phyloP scores from a whole-genome alignment of 2,329 filamentous ascomycete genomes.

The Aspergillus fumigatus region DNA sequence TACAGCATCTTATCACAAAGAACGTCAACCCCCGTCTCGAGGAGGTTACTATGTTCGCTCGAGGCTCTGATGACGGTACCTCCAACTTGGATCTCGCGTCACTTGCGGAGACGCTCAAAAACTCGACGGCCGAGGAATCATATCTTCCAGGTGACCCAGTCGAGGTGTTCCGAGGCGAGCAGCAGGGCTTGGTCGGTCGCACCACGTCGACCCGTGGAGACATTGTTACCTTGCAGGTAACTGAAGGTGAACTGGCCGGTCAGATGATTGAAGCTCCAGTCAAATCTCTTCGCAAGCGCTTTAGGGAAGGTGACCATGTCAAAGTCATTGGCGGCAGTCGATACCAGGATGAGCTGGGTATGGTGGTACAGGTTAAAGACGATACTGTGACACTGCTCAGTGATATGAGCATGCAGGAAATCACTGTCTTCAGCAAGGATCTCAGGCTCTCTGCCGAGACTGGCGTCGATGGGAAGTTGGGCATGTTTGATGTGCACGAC shows the following conservation, averaged over 20 bases:
- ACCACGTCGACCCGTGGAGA: slow-evolving; percentile 83
- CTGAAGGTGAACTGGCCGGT: slow-evolving; percentile 73
- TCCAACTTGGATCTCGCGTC: slow-evolving; percentile 91
- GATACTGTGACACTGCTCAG: slow-evolving; percentile 90
- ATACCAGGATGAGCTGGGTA: slow-evolving; percentile 91
- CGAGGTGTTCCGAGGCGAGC: slow-evolving; percentile 92
- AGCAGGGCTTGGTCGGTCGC: slow-evolving; percentile 82
- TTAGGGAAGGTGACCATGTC: slow-evolving; percentile 91
- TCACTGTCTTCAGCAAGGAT: slow-evolving; percentile 98
- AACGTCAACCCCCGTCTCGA: slow-evolving; percentile 91
- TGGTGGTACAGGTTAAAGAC: slow-evolving; percentile 89
- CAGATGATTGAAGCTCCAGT: slow-evolving; percentile 89
- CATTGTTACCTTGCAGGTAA: slow-evolving; percentile 83
- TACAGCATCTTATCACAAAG: slow-evolving; percentile 77
- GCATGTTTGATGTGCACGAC: slow-evolving; percentile 87
- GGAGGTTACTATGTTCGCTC: slow-evolving; percentile 91
- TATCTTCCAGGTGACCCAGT: slow-evolving; percentile 95
- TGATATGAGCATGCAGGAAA: slow-evolving; percentile 87
- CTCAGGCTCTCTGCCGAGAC: slow-evolving; percentile 88
- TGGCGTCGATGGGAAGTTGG: slow-evolving; percentile 74
- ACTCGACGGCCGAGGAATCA: slow-evolving; percentile 71
- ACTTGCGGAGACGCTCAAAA: slow-evolving; percentile 83
- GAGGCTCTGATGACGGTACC: slow-evolving; percentile 82
- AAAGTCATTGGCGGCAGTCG: slow-evolving; percentile 96
- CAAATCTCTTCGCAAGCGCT: slow-evolving; percentile 87